Percentiles rank a stretch among this genome's conserved stretches.
phyloP scores from a whole-genome alignment of 139 green algal genomes.

The Monoraphidium neglectum region DNA sequence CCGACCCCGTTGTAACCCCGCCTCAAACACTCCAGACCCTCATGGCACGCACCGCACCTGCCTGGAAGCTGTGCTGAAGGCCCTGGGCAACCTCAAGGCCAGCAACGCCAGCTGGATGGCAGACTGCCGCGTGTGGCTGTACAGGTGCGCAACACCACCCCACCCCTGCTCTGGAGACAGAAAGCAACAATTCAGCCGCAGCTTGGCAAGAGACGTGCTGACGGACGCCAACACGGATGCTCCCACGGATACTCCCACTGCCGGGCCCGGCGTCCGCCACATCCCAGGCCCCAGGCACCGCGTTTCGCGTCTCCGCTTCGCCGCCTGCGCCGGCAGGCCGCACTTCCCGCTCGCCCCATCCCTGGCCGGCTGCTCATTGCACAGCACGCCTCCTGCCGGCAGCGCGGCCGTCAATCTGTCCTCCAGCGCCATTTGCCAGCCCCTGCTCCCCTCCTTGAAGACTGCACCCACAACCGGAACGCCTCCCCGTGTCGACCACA shows the following conservation, averaged over 20 bases:
- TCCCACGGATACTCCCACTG: neutral
- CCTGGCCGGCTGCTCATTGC: too few relatives aligned
- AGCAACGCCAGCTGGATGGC: constrained; percentile 16
- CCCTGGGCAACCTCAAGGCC: constrained; percentile 13
- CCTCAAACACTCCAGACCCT: too few relatives aligned
- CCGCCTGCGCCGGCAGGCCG: too few relatives aligned
- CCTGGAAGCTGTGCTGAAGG: constrained; percentile 33
- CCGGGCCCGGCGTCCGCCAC: too few relatives aligned
- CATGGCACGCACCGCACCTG: constrained; percentile 40
- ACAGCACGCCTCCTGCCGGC: too few relatives aligned
- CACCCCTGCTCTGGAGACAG: neutral
- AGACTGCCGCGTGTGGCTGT: constrained; percentile 24
- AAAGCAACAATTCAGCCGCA: neutral
- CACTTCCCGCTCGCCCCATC: too few relatives aligned
- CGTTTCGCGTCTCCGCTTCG: too few relatives aligned
- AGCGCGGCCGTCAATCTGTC: too few relatives aligned
- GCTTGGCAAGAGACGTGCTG: neutral
- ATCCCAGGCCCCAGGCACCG: neutral
- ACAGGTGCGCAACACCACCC: constrained; percentile 30
- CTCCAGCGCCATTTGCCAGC: too few relatives aligned
- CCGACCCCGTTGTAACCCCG: too few relatives aligned
- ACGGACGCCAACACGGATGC: neutral
- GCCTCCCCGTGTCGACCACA: neutral
- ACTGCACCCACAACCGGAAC: neutral
- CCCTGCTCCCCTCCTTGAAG: too few relatives aligned